Evolutionary conservation across 2,329 filamentous ascomycete species (phyloP).

Genomic region (Fusarium beomiforme): DNA sequence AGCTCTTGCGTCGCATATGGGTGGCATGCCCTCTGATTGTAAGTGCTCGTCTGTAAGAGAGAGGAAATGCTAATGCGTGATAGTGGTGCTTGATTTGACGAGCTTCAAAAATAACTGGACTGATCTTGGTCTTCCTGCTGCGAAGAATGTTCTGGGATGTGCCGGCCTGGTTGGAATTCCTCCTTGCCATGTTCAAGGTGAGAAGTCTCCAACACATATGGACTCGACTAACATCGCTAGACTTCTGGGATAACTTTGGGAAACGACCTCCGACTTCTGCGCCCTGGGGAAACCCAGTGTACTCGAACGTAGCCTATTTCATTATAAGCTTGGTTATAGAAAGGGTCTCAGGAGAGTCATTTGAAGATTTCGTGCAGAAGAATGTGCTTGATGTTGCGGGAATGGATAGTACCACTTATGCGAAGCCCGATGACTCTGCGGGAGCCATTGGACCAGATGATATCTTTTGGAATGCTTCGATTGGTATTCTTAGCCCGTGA

Average conservation of each 20-base stretch:
- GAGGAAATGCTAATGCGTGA: not conserved
- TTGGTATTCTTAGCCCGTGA: conserved; percentile 10
- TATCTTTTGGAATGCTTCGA: not conserved
- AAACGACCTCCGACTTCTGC: not conserved
- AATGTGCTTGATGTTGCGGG: conserved; percentile 10
- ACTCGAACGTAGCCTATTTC: conserved; percentile 3
- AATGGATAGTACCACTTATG: conserved; percentile 11
- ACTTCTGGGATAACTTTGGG: conserved; percentile 19
- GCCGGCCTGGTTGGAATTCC: not conserved
- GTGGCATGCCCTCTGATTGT: conserved; percentile 10
- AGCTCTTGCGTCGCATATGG: conserved; percentile 11
- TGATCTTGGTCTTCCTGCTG: not conserved
- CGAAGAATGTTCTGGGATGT: not conserved
- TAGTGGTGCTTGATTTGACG: conserved; percentile 8
- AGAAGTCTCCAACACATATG: not conserved
- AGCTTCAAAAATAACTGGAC: conserved; percentile 10
- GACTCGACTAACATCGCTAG: not conserved
- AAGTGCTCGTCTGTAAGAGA: not conserved
- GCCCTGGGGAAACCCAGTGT: not conserved
- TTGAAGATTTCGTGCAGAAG: conserved; percentile 2
- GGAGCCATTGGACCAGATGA: conserved; percentile 3
- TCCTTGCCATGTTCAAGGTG: not conserved
- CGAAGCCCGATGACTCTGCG: conserved; percentile 7
- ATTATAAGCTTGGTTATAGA: conserved; percentile 3
- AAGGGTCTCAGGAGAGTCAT: not conserved